These are phyloP conservation scores for Chaetomium globosum DNA, from an alignment of 2,329 filamentous ascomycete genomes.

Conservation along the genomic window DNA sequence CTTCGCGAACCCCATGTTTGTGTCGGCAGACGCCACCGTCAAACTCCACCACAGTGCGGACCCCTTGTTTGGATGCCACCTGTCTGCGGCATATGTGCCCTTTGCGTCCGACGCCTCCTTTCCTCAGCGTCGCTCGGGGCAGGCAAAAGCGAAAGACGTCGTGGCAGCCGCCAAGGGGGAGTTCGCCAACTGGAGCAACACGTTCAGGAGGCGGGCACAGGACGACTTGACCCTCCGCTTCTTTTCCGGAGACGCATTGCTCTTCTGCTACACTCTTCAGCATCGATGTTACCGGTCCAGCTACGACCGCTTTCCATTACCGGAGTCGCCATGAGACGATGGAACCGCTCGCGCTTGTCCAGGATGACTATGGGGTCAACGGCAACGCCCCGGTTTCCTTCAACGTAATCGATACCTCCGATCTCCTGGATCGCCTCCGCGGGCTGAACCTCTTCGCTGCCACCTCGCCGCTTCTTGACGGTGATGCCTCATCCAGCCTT, in stretches of 20 bases:
- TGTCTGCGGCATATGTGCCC: constrained; percentile 50
- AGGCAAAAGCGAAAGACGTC: constrained; percentile 32
- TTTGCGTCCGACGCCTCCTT: constrained; percentile 44
- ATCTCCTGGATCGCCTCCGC: constrained; percentile 50
- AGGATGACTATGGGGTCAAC: constrained; percentile 43
- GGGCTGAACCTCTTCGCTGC: constrained; percentile 51
- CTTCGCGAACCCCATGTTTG: constrained; percentile 50
- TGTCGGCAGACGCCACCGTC: constrained; percentile 40
- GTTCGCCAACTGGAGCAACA: constrained; percentile 50
- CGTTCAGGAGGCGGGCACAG: constrained; percentile 41
- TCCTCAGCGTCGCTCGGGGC: not conserved
- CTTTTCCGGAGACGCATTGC: constrained; percentile 52
- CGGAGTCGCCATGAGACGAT: constrained; percentile 43
- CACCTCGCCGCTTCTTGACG: constrained; percentile 50
- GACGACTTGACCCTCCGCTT: constrained; percentile 48
- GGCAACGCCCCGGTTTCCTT: constrained; percentile 48
- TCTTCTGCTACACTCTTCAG: constrained; percentile 56
- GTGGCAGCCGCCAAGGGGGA: constrained; percentile 46
- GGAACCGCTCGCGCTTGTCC: constrained; percentile 48
- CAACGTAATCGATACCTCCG: constrained; percentile 58
- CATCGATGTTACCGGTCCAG: constrained; percentile 32
- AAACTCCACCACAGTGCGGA: constrained; percentile 54
- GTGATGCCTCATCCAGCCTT: constrained; percentile 48
- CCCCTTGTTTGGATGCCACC: constrained; percentile 58
- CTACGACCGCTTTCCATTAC: constrained; percentile 2